Conservation (phyloP, 1,139 yeast genomes). For the Diutina catenulata region DNA sequence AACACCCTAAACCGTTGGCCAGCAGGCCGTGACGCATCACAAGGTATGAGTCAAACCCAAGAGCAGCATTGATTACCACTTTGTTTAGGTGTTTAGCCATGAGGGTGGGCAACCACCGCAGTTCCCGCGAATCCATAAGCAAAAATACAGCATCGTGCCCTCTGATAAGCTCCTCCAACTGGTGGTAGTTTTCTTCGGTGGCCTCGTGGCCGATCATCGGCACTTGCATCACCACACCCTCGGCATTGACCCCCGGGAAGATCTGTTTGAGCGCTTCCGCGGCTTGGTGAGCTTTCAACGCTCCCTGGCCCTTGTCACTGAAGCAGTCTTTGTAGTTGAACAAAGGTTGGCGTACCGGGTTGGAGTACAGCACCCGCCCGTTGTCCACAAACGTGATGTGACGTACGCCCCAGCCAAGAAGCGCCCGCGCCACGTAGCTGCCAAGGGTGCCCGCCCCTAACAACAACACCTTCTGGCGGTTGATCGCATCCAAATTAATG, state of each 20-base stretch:
- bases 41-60: slow-evolving; percentile 86
- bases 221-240: slow-evolving; percentile 57
- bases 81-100: slow-evolving; percentile 57
- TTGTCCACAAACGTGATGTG: slow-evolving; percentile 80
- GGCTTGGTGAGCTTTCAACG: slow-evolving; percentile 63
- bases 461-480: slow-evolving; percentile 50
- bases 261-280: slow-evolving; percentile 59
- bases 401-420: slow-evolving; percentile 91
- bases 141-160: slow-evolving; percentile 68
- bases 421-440: slow-evolving; percentile 73
- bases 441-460: slow-evolving; percentile 98
- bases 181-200: slow-evolving; percentile 36
- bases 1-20: slow-evolving; percentile 55
- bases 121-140: slow-evolving; percentile 87
- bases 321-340: slow-evolving; percentile 68
- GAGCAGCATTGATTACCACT: slow-evolving; percentile 78
- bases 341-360: slow-evolving; percentile 90
- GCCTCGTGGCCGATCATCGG: slow-evolving; percentile 86
- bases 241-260: slow-evolving; percentile 63
- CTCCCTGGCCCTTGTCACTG: slow-evolving; percentile 46
- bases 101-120: slow-evolving; percentile 92
- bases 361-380: slow-evolving; percentile 80
- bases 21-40: slow-evolving; percentile 83
- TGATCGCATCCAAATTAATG: slow-evolving; percentile 54
- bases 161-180: slow-evolving; percentile 41